Evolutionary conservation across 495 filamentous ascomycete genomes (phyloP), one percentile per base, ranked within the genome.

Genomic region (Ascodesmis nigricans): DNA sequence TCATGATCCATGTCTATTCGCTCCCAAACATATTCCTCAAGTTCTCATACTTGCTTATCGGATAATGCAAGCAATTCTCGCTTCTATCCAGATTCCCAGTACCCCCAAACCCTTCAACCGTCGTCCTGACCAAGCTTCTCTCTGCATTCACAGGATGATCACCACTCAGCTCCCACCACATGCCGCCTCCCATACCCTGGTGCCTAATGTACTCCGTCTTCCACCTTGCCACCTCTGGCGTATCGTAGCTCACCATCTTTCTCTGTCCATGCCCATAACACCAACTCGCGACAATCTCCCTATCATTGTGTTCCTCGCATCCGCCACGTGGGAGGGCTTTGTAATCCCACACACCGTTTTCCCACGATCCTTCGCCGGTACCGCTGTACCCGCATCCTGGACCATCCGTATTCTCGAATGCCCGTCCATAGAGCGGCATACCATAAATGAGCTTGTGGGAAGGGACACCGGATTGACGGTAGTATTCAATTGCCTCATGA

Each of bases 121-220:
- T 57, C 5, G 62, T 68, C 15, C 58, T 60, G 27, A 84, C 67
- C 55, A 83, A 49, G 48, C 74, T 75, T 23, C 59, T 61, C 3
- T 58, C 56, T 1, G 62, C 67, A 0, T 29, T 45, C 10, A 50
- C 38, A 13, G 47, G 43, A 49, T 65, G 73, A 49, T 92, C 83
- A 16, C 67, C 71, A 49, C 69, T 77, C 16, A 67, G 70, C 56
- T 92, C 82, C 82, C 83, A 93, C 65, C 78, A 92, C 69, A 92
- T 84, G 0, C 65, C 72, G 8, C 83, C 80, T 2, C 76, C 80
- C 5, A 91, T 61, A 4, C 67, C 64, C 31, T 60, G 62, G 9
- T 59, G 36, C 41, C 56, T 52, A 31, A 91, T 63, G 45, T 75
- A 91, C 29, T 56, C 50, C 1, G 63, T 66, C 58, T 92, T 91